Conservation (phyloP, 345 rosid species). For the Acer negundo region DNA sequence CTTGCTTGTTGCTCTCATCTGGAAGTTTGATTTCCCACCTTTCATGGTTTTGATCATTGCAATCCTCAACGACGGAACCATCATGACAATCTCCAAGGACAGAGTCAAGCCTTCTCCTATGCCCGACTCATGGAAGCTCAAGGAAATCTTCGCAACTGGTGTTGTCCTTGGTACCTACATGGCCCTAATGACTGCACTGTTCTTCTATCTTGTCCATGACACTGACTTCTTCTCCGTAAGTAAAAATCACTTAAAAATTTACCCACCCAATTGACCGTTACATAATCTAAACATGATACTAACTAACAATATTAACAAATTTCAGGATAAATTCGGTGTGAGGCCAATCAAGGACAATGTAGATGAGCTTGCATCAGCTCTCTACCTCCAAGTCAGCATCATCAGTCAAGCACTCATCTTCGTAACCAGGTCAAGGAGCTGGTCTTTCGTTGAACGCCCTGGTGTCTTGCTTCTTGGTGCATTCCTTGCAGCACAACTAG, state of each 20-base stretch:
- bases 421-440: slow-evolving; percentile 78
- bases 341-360: slow-evolving; percentile 35
- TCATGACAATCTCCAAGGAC: slow-evolving; percentile 85
- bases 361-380: slow-evolving; percentile 67
- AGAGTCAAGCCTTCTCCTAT: slow-evolving; percentile 80
- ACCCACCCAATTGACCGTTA: neutral
- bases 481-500: slow-evolving; percentile 70
- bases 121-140: slow-evolving; percentile 85
- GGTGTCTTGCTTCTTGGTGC: slow-evolving; percentile 55
- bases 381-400: slow-evolving; percentile 88
- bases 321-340: slow-evolving; percentile 57
- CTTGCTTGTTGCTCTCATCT: slow-evolving; percentile 69
- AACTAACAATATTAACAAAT: neutral
- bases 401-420: slow-evolving; percentile 89
- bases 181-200: slow-evolving; percentile 59
- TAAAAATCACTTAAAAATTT: neutral
- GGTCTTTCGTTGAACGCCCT: slow-evolving; percentile 77
- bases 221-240: slow-evolving; percentile 68
- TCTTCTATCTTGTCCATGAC: slow-evolving; percentile 70
- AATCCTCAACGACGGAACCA: slow-evolving; percentile 80
- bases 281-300: neutral
- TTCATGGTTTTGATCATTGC: slow-evolving; percentile 87
- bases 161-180: slow-evolving; percentile 72
- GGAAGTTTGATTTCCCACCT: slow-evolving; percentile 83
- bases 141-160: slow-evolving; percentile 76